Evolutionary conservation across 768 basidiomycete species (phyloP).

Genomic region (Suillus subluteus): DNA sequence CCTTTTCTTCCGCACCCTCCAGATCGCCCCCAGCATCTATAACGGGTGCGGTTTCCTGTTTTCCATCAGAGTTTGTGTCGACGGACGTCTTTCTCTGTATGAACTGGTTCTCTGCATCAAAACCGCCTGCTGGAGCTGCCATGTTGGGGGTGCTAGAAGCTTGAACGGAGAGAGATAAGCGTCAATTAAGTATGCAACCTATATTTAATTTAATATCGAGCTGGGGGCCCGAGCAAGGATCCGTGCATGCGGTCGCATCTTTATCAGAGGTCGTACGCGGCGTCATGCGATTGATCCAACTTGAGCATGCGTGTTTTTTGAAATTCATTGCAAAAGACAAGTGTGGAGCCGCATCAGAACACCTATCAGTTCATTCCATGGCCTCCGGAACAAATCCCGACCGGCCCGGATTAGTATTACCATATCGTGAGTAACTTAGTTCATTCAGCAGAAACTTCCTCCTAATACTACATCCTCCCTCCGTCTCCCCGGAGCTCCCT

Average conservation of each 20-base stretch:
- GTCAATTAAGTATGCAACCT: not conserved
- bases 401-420: not conserved
- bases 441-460: no score
- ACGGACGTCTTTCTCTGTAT: conserved; percentile 26
- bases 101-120: conserved; percentile 10
- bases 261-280: not conserved
- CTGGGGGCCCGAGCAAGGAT: not conserved
- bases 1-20: conserved; percentile 12
- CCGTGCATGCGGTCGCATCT: conserved; percentile 1
- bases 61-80: conserved; percentile 18
- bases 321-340: not conserved
- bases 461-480: no score
- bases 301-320: not conserved
- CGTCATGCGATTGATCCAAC: not conserved
- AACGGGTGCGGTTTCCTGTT: conserved; percentile 14
- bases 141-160: conserved; percentile 18
- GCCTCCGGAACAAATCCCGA: not conserved
- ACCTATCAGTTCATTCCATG: no score
- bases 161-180: not conserved
- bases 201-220: not conserved
- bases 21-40: conserved; percentile 25
- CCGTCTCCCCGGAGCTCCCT: no score
- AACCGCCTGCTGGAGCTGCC: conserved; percentile 16
- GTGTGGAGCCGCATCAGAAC: not conserved
- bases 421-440: no score